Conservation (phyloP, 768 basidiomycete genomes). For the Boletus insuetus region DNA sequence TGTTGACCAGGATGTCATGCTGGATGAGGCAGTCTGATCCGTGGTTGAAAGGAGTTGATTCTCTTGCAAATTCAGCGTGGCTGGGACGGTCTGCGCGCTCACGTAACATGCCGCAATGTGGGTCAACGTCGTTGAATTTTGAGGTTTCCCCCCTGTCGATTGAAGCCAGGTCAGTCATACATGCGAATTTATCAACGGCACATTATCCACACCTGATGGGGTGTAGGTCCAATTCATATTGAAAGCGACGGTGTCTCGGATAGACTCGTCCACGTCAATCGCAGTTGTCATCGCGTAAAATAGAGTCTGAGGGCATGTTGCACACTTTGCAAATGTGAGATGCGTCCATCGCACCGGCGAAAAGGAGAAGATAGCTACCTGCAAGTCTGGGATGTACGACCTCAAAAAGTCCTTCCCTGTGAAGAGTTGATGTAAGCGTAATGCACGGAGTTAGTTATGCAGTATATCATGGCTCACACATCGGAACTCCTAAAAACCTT, state of each 20-base stretch:
- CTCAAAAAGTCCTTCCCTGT: too few species aligned
- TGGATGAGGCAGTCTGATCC: background rate
- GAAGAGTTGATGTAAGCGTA: too few species aligned
- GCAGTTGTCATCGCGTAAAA: background rate
- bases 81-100: background rate
- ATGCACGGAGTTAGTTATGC: too few species aligned
- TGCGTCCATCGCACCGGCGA: too few species aligned
- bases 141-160: background rate
- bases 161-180: background rate
- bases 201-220: background rate
- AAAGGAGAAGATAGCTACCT: too few species aligned
- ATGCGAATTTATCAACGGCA: background rate
- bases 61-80: background rate
- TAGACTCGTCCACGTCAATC: background rate
- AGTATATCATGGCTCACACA: too few species aligned
- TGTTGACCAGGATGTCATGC: background rate
- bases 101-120: background rate
- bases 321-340: background rate
- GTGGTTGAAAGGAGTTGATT: background rate
- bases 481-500: too few species aligned
- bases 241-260: background rate
- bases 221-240: background rate
- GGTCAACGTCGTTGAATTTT: background rate
- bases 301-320: background rate
- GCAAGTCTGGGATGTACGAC: too few species aligned